A percentile compares a stretch with the other conserved stretches of the same genome.
Evolutionary conservation across 495 filamentous ascomycete genomes (phyloP).

Genomic region (Collariella sp.): DNA sequence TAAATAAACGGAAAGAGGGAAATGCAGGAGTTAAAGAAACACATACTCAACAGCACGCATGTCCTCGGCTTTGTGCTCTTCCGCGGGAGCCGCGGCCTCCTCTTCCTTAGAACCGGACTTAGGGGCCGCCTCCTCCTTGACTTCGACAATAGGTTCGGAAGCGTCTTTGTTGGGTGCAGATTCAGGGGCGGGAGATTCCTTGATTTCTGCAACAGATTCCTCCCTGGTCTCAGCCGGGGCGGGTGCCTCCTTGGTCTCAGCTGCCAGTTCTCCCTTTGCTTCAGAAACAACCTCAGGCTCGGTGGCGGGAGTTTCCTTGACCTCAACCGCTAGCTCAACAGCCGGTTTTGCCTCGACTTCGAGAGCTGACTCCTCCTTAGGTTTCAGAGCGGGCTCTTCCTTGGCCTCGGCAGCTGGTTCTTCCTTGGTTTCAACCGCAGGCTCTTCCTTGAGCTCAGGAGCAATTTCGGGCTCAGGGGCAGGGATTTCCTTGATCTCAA

Average conservation of each 20-base stretch:
- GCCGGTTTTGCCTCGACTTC: background rate
- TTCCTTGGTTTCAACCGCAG: background rate
- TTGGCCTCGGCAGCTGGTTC: background rate
- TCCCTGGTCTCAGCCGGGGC: background rate
- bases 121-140: conserved; percentile 4
- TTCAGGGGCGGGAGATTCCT: conserved; percentile 1
- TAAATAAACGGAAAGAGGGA: no score
- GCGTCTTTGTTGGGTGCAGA: no score
- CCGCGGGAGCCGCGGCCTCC: no score
- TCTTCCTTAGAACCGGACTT: no score
- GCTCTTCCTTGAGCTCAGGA: background rate
- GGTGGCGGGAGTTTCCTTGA: background rate
- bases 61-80: background rate
- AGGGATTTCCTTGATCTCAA: conserved; percentile 9
- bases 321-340: background rate
- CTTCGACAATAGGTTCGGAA: no score
- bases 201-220: background rate
- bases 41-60: background rate
- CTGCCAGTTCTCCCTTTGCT: background rate
- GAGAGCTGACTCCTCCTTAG: background rate
- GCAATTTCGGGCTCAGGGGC: background rate
- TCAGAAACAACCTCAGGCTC: background rate
- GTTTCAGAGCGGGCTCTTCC: background rate
- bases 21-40: background rate
- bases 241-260: background rate